These are phyloP conservation scores for Musa schizocarpa DNA, from an alignment of 176 grass and related monocot species.

Conservation along the genomic window DNA sequence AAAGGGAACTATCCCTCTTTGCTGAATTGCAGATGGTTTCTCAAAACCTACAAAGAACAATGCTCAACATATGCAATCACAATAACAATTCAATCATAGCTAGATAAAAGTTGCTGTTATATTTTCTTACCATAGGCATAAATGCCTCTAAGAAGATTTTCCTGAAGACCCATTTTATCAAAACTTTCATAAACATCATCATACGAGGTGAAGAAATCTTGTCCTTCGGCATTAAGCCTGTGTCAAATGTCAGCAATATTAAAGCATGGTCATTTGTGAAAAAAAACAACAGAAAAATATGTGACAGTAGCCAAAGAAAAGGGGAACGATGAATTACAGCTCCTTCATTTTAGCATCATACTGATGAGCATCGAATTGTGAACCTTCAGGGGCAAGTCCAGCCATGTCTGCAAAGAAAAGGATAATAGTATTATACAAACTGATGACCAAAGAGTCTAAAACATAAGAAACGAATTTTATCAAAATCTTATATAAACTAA, in stretches of 20 bases:
- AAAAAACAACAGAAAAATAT: too few species aligned
- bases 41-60: conserved; percentile 16
- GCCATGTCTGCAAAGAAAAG: conserved; percentile 4
- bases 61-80: not conserved
- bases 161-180: conserved; percentile 55
- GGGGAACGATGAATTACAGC: conserved; percentile 2
- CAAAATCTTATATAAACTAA: too few species aligned
- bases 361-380: conserved; percentile 14
- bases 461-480: too few species aligned
- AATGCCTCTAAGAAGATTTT: conserved; percentile 75
- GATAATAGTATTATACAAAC: not conserved
- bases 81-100: not conserved
- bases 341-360: conserved; percentile 17
- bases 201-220: conserved; percentile 59
- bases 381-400: not conserved
- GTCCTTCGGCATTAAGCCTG: conserved; percentile 32
- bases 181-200: conserved; percentile 67
- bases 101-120: not conserved
- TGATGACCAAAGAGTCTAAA: too few species aligned
- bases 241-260: not conserved
- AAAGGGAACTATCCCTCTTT: conserved; percentile 73
- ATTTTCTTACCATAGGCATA: conserved; percentile 53
- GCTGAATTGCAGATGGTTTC: conserved; percentile 80
- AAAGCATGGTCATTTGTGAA: too few species aligned
- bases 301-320: not conserved